phyloP scores from a whole-genome alignment of 2,329 filamentous ascomycete species.

The Rosellinia necatrix region DNA sequence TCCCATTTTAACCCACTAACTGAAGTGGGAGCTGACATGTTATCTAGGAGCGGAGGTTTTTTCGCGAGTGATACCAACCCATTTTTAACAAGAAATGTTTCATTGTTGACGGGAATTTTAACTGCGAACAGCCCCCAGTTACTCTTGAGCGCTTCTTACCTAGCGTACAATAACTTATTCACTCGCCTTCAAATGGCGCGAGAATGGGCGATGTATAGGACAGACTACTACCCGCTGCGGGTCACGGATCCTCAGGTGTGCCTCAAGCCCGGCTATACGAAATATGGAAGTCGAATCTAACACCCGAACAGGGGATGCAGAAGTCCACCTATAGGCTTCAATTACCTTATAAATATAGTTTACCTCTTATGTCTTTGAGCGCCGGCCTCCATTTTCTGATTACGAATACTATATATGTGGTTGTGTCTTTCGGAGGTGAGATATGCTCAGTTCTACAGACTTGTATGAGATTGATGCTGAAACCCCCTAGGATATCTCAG shows the following conservation, averaged over 20 bases:
- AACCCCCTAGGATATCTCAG: neutral
- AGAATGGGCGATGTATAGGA: slow-evolving; percentile 47
- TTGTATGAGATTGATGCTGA: neutral
- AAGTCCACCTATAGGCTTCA: slow-evolving; percentile 37
- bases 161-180: slow-evolving; percentile 42
- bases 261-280: too few relatives aligned
- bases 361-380: slow-evolving; percentile 13
- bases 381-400: slow-evolving; percentile 19
- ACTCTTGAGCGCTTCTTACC: slow-evolving; percentile 47
- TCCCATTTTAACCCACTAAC: neutral
- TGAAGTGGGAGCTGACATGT: neutral
- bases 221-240: slow-evolving; percentile 36
- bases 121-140: slow-evolving; percentile 47
- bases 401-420: slow-evolving; percentile 10
- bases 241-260: slow-evolving; percentile 38
- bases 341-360: slow-evolving; percentile 20
- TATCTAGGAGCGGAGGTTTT: neutral
- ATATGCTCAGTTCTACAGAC: neutral
- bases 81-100: neutral
- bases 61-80: neutral
- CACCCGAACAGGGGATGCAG: slow-evolving; percentile 38
- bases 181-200: slow-evolving; percentile 47
- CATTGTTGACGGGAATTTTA: slow-evolving; percentile 24
- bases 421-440: slow-evolving; percentile 10
- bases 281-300: too few relatives aligned